These are phyloP conservation scores for Ogataea zsoltii DNA, from an alignment of 805 yeast genomes.

Conservation along the genomic window DNA sequence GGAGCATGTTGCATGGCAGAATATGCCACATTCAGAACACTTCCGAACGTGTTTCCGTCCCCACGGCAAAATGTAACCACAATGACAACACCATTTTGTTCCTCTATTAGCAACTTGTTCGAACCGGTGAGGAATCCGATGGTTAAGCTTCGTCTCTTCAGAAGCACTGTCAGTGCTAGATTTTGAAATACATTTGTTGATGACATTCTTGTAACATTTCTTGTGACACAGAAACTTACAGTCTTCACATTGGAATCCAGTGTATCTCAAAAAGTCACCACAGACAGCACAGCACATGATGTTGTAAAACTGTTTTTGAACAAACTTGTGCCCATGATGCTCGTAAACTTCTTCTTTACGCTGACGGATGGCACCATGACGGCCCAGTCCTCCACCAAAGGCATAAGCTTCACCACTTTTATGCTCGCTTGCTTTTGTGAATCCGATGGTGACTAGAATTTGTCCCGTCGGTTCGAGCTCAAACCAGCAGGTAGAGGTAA, in stretches of 20 bases:
- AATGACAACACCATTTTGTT: constrained; percentile 99
- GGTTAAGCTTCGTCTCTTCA: constrained; percentile 83
- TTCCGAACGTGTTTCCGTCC: constrained; percentile 90
- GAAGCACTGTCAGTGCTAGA: constrained; percentile 67
- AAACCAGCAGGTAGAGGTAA: constrained; percentile 78
- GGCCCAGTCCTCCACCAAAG: constrained; percentile 68
- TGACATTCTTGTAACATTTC: constrained; percentile 77
- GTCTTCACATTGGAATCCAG: constrained; percentile 86
- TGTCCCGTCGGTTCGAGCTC: constrained; percentile 94
- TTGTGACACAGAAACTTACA: constrained; percentile 80
- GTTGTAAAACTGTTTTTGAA: constrained; percentile 90
- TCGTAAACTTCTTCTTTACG: constrained; percentile 89
- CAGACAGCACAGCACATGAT: constrained; percentile 98
- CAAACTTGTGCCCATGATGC: constrained; percentile 96
- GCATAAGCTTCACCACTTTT: constrained; percentile 47
- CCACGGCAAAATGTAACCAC: constrained; percentile 96
- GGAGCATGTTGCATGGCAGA: constrained; percentile 91
- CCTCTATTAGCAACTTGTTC: constrained; percentile 91
- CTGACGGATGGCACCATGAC: constrained; percentile 98
- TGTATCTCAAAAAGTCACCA: constrained; percentile 88
- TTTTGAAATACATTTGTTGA: constrained; percentile 80
- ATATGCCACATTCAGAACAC: constrained; percentile 90
- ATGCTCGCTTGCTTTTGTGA: constrained; percentile 61
- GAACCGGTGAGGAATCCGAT: constrained; percentile 95
- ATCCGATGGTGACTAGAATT: constrained; percentile 72